Evolutionary conservation across 805 yeast genomes (phyloP).

Genomic region (Millerago galiae): DNA sequence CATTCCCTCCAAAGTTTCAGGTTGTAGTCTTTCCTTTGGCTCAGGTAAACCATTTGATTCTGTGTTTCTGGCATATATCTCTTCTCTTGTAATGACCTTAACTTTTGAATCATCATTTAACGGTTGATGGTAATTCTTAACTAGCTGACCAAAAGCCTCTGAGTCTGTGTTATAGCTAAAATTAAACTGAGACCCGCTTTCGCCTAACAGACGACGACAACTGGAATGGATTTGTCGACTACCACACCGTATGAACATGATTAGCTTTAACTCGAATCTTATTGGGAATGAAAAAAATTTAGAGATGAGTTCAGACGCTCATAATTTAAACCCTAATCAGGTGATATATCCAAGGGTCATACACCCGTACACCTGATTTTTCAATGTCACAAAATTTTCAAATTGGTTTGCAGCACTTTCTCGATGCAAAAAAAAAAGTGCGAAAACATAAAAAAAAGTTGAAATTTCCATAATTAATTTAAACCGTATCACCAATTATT

Average conservation of each 20-base stretch:
- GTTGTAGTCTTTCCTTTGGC: constrained; percentile 41
- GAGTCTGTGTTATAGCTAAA: constrained; percentile 33
- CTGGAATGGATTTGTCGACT: no score
- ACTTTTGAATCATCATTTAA: constrained; percentile 24
- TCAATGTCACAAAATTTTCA: background rate
- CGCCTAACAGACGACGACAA: no score
- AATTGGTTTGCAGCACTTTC: constrained; percentile 16
- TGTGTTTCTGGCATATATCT: constrained; percentile 24
- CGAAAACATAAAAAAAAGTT: constrained; percentile 7
- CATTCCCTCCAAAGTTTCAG: constrained; percentile 50
- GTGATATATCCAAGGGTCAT: no score
- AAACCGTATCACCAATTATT: constrained; percentile 17
- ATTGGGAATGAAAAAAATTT: no score
- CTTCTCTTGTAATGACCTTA: constrained; percentile 33
- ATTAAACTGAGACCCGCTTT: constrained; percentile 10
- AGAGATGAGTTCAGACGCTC: no score
- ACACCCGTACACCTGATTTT: no score
- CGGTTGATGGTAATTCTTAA: constrained; percentile 31
- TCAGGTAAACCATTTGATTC: constrained; percentile 11
- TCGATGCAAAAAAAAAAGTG: constrained; percentile 3
- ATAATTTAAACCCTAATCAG: no score
- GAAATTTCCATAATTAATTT: constrained; percentile 5
- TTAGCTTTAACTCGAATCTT: no score
- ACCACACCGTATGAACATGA: no score
- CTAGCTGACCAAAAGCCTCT: constrained; percentile 38